phyloP scores from a whole-genome alignment of 129 eudicot genomes.

The Flaveria ramosissima region DNA sequence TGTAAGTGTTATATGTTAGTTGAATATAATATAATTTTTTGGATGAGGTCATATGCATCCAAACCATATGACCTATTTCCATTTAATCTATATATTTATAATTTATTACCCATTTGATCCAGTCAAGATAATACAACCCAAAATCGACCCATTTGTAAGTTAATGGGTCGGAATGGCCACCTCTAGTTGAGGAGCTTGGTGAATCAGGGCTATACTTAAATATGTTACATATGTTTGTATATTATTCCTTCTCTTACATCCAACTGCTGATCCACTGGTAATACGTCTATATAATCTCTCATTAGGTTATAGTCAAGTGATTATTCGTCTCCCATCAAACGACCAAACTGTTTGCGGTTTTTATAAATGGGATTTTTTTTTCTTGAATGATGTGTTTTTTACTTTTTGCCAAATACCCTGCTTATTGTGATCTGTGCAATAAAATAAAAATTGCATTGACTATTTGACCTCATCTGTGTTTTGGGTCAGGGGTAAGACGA shows the following conservation, averaged over 20 bases:
- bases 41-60: neutral
- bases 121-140: neutral
- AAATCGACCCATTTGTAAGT: neutral
- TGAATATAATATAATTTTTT: too few relatives aligned
- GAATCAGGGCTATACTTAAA: neutral
- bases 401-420: neutral
- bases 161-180: neutral
- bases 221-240: neutral
- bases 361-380: neutral
- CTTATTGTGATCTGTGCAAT: neutral
- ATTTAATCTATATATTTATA: neutral
- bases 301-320: too few relatives aligned
- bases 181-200: neutral
- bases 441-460: neutral
- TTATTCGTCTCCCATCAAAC: neutral
- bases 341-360: neutral
- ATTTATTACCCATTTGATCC: neutral
- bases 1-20: neutral
- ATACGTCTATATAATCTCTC: too few relatives aligned
- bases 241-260: neutral
- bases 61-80: neutral
- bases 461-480: neutral
- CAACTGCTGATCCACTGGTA: too few relatives aligned
- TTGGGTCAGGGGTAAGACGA: conserved; percentile 62
- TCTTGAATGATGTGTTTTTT: neutral